Conservation (phyloP, 83 land plant species). For the Picea abies region DNA sequence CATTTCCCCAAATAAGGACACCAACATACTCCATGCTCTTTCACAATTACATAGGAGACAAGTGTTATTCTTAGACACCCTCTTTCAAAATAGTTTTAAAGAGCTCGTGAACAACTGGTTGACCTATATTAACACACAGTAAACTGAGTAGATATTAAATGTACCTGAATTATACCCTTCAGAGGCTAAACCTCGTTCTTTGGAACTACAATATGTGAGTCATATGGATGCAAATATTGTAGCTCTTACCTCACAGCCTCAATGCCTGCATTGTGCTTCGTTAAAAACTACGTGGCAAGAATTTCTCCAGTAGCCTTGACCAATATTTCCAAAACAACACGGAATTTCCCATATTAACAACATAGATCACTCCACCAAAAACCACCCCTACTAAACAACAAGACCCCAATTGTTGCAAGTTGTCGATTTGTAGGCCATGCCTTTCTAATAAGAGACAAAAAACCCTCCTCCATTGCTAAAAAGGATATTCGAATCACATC, state of each 20-base stretch:
- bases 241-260: conserved; percentile 19
- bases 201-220: conserved; percentile 36
- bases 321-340: conserved; percentile 58
- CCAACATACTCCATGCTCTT: too few relatives aligned
- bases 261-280: conserved; percentile 67
- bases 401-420: conserved; percentile 68
- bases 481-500: conserved; percentile 61
- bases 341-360: conserved; percentile 79
- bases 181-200: too few relatives aligned
- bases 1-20: too few relatives aligned
- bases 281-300: conserved; percentile 51
- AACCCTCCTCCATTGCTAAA: conserved; percentile 68
- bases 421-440: conserved; percentile 61
- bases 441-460: conserved; percentile 48
- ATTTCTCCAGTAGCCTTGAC: conserved; percentile 39
- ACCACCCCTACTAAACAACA: conserved; percentile 74
- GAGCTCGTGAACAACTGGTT: too few relatives aligned
- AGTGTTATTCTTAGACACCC: too few relatives aligned
- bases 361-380: conserved; percentile 50
- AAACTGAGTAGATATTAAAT: background rate
- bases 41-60: too few relatives aligned
- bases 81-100: too few relatives aligned
- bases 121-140: background rate
- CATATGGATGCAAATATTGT: conserved; percentile 66
- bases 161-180: too few relatives aligned